A percentile compares a stretch with the other conserved stretches of the same genome.
Conservation (phyloP, 805 yeast species). For the Metschnikowia lochheadii region DNA sequence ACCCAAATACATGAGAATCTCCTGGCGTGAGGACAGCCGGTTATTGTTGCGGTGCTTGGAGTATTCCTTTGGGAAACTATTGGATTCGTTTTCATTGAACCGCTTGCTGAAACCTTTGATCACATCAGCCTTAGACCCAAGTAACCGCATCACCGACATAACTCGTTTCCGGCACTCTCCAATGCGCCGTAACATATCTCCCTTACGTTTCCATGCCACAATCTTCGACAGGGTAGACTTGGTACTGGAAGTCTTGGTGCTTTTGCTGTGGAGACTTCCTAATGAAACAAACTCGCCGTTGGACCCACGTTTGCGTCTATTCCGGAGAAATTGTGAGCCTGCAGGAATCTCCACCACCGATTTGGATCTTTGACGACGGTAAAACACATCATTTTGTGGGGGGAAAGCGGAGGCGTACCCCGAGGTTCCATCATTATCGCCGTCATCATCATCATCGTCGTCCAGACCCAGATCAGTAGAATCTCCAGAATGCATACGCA, state of each 20-base stretch:
- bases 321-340: conserved; percentile 7
- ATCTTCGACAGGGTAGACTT: conserved; percentile 48
- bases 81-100: conserved; percentile 58
- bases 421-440: conserved; percentile 23
- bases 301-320: conserved; percentile 13
- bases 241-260: conserved; percentile 18
- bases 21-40: conserved; percentile 52
- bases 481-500: conserved; percentile 76
- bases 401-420: conserved; percentile 20
- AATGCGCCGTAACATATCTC: conserved; percentile 90
- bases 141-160: conserved; percentile 78
- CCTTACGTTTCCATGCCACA: conserved; percentile 77
- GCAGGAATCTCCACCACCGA: conserved; percentile 31
- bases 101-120: conserved; percentile 91
- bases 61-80: conserved; percentile 4
- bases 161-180: conserved; percentile 95
- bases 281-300: conserved; percentile 12
- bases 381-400: conserved; percentile 24
- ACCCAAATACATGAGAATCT: conserved; percentile 90
- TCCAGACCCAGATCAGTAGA: conserved; percentile 42
- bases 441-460: conserved; percentile 25
- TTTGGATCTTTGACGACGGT: conserved; percentile 33
- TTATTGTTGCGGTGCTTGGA: conserved; percentile 9
- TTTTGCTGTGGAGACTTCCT: conserved; percentile 7
- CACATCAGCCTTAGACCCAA: conserved; percentile 96